A percentile compares a stretch with the other conserved stretches of the same genome.
Conservation (phyloP, 768 basidiomycete genomes). For the Lactarius quietus region DNA sequence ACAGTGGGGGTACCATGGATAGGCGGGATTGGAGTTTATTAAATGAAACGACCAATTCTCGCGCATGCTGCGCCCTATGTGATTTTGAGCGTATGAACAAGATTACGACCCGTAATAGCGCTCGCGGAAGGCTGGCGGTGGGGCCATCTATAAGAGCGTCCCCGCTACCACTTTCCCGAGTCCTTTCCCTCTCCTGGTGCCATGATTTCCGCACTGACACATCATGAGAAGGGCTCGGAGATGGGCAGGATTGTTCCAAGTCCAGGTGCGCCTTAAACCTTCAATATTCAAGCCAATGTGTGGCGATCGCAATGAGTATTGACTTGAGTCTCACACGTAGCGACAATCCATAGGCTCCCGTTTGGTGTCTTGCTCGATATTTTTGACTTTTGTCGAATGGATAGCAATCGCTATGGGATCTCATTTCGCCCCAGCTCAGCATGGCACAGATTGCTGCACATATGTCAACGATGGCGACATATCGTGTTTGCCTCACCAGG, state of each 20-base stretch:
- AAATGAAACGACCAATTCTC: not conserved
- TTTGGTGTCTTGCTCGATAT: not conserved
- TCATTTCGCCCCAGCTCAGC: not conserved
- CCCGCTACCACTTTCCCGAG: not conserved
- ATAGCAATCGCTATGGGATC: not conserved
- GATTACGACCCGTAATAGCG: not conserved
- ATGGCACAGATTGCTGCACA: not conserved
- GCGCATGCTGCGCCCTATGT: not conserved
- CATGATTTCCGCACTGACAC: not conserved
- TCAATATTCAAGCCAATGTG: not conserved
- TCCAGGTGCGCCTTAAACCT: not conserved
- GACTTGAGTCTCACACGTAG: not conserved
- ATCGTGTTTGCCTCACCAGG: not conserved
- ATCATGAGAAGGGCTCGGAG: not conserved
- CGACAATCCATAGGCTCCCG: not conserved
- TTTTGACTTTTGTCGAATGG: not conserved
- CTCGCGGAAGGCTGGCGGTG: not conserved
- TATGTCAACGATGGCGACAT: not conserved
- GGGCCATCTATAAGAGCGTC: not conserved
- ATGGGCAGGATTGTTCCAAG: not conserved
- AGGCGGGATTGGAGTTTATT: not conserved
- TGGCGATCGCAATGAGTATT: not conserved
- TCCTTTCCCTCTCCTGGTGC: not conserved
- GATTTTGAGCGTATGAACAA: not conserved
- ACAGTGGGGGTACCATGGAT: not conserved